These are phyloP conservation scores for Gossypium laxum DNA, from an alignment of 441 rosid species.

Conservation along the genomic window DNA sequence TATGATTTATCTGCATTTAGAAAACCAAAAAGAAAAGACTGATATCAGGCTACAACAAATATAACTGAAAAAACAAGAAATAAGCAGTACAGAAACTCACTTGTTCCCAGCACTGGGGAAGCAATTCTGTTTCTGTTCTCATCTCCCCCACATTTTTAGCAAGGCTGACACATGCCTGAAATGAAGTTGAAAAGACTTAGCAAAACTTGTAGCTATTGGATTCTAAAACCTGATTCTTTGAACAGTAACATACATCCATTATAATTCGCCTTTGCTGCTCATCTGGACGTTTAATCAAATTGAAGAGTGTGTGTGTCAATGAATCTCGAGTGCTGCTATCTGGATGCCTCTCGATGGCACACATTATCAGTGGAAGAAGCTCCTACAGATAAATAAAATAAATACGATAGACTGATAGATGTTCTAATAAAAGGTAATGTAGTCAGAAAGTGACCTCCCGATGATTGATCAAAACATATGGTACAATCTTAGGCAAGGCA, in stretches of 20 bases:
- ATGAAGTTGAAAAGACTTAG: slow-evolving; percentile 22
- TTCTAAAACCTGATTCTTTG: slow-evolving; percentile 16
- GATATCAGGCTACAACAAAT: neutral
- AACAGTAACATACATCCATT: slow-evolving; percentile 70
- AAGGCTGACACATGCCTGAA: slow-evolving; percentile 86
- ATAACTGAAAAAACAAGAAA: slow-evolving; percentile 8
- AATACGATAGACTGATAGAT: neutral
- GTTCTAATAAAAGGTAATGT: slow-evolving; percentile 7
- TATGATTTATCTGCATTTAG: slow-evolving; percentile 69
- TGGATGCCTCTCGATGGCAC: slow-evolving; percentile 96
- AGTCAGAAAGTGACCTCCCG: slow-evolving; percentile 54
- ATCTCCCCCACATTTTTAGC: slow-evolving; percentile 92
- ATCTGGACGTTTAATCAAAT: slow-evolving; percentile 93
- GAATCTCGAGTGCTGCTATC: slow-evolving; percentile 67
- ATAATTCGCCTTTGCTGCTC: slow-evolving; percentile 87
- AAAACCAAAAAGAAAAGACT: slow-evolving; percentile 10
- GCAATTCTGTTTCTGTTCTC: slow-evolving; percentile 96
- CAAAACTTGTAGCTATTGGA: slow-evolving; percentile 16
- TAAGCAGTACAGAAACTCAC: slow-evolving; percentile 34
- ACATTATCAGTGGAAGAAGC: slow-evolving; percentile 98
- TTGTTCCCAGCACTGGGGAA: slow-evolving; percentile 99
- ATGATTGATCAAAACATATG: slow-evolving; percentile 90
- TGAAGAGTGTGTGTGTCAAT: slow-evolving; percentile 84
- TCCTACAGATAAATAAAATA: slow-evolving; percentile 41
- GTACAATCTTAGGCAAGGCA: slow-evolving; percentile 93